A percentile compares a stretch with the other conserved stretches of the same genome.
phyloP scores from a whole-genome alignment of 139 green algal genomes.

The Chlamydomonas sp. region DNA sequence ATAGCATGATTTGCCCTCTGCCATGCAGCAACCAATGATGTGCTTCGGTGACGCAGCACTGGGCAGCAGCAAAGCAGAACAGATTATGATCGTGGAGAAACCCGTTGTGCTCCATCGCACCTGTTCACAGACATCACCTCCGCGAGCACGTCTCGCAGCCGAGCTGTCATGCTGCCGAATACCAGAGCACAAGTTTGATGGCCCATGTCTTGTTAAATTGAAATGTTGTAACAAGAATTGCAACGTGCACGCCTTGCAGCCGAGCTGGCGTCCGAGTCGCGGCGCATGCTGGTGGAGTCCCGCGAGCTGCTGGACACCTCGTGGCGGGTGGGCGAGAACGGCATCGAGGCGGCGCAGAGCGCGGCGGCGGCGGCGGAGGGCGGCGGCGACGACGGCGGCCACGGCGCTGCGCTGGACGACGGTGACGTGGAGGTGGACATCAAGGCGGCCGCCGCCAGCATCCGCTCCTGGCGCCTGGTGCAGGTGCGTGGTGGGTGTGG shows the following conservation, averaged over 20 bases:
- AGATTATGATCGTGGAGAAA: no score
- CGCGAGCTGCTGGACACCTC: slow-evolving; percentile 41
- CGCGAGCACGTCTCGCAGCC: no score
- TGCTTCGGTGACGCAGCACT: no score
- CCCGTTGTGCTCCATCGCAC: not conserved
- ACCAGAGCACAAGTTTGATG: no score
- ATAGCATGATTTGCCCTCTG: no score
- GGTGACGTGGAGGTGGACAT: slow-evolving; percentile 38
- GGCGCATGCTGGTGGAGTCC: slow-evolving; percentile 11
- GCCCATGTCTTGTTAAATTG: no score
- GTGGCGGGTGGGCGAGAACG: slow-evolving; percentile 55
- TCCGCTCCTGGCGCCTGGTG: slow-evolving; percentile 63
- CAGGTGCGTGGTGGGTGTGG: slow-evolving; percentile 34
- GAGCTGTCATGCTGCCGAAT: no score
- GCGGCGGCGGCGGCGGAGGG: not conserved
- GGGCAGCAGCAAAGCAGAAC: no score
- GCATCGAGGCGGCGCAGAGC: slow-evolving; percentile 41
- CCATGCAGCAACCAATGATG: no score
- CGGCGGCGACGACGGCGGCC: not conserved
- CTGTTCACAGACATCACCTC: not conserved
- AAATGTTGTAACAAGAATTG: no score
- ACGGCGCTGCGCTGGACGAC: not conserved
- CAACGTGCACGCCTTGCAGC: slow-evolving; percentile 22
- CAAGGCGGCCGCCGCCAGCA: slow-evolving; percentile 32
- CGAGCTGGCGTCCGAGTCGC: not conserved